Evolutionary conservation across 2,329 filamentous ascomycete genomes (phyloP).

Genomic region (Colletotrichum brevisporum): DNA sequence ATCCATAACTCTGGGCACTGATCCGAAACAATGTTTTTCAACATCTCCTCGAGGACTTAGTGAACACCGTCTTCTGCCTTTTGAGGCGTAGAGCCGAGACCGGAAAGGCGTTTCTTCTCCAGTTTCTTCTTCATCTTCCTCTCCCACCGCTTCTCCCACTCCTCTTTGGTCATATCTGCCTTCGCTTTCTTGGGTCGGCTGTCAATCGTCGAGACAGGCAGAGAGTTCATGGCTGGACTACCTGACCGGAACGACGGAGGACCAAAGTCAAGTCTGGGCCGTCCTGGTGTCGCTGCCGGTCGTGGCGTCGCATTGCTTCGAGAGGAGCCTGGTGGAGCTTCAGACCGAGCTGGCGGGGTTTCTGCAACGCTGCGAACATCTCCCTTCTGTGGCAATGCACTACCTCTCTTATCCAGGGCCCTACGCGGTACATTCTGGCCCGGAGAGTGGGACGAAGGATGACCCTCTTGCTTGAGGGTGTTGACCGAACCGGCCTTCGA

Average conservation of each 20-base stretch:
- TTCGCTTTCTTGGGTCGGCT: slow-evolving; percentile 37
- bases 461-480: neutral
- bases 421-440: slow-evolving; percentile 1
- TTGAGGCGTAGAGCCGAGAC: neutral
- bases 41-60: neutral
- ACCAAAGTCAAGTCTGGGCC: slow-evolving; percentile 14
- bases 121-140: slow-evolving; percentile 21
- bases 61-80: neutral
- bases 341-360: slow-evolving; percentile 11
- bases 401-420: neutral
- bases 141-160: neutral
- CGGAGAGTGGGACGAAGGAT: neutral
- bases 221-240: slow-evolving; percentile 2
- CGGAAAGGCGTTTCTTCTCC: slow-evolving; percentile 20
- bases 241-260: slow-evolving; percentile 11
- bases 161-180: slow-evolving; percentile 15
- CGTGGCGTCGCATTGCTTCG: slow-evolving; percentile 6
- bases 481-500: neutral
- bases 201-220: slow-evolving; percentile 17
- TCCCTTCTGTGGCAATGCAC: neutral
- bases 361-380: neutral
- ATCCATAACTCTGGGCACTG: too few relatives aligned
- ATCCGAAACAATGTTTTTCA: too few relatives aligned
- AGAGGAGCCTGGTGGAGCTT: neutral
- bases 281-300: neutral